Percentiles rank a stretch among this genome's conserved stretches.
These are phyloP conservation scores for Excoecaria cochinchinensis DNA, from an alignment of 345 rosid species.

Conservation along the genomic window DNA sequence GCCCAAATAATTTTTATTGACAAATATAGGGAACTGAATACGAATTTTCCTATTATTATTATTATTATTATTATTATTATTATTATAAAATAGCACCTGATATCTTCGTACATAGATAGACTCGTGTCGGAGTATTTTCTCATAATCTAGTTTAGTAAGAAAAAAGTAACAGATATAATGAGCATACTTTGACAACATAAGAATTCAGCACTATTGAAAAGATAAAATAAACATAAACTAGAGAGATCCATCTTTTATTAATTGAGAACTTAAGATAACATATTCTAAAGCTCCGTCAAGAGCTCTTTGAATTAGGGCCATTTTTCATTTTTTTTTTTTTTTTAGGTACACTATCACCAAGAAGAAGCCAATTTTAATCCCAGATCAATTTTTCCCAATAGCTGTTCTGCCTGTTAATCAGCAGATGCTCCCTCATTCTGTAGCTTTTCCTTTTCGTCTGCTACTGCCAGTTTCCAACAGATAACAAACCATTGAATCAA, in stretches of 20 bases:
- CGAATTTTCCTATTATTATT: no score
- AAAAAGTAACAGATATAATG: no score
- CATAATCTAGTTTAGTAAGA: no score
- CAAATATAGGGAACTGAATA: no score
- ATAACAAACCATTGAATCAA: slow-evolving; percentile 89
- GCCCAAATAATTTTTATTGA: no score
- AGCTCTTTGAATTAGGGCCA: not conserved
- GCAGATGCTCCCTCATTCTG: slow-evolving; percentile 42
- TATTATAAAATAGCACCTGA: no score
- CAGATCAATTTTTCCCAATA: not conserved
- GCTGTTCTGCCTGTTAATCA: not conserved
- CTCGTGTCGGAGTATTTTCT: no score
- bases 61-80: no score
- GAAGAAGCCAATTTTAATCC: not conserved
- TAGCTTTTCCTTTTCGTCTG: slow-evolving; percentile 83
- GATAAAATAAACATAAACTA: not conserved
- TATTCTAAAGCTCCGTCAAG: not conserved
- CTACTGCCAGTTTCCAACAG: slow-evolving; percentile 74
- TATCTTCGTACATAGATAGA: no score
- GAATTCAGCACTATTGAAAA: not conserved
- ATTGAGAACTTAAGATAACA: not conserved
- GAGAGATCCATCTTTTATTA: not conserved
- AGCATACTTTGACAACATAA: no score
- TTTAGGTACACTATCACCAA: not conserved
- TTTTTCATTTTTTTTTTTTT: not conserved